Percentiles rank a stretch among this genome's conserved stretches.
These are phyloP conservation scores for Penicillium bovifimosum DNA, from an alignment of 495 filamentous ascomycete species.

Conservation along the genomic window DNA sequence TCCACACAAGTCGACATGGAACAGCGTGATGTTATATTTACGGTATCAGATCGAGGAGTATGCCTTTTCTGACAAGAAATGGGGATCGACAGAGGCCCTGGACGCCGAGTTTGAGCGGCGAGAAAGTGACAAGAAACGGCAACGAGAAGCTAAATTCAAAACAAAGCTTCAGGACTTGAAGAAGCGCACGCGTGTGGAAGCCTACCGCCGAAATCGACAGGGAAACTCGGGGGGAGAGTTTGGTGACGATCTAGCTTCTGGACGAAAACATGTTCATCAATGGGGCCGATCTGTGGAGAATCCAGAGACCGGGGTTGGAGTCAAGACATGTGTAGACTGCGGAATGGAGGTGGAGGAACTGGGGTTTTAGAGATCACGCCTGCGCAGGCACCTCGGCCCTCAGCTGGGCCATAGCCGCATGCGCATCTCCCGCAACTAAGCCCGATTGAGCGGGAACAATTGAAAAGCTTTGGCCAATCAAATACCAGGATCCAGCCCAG, in stretches of 20 bases:
- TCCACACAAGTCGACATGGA: conserved; percentile 91
- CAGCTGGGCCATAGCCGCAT: too few relatives aligned
- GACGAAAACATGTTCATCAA: conserved; percentile 79
- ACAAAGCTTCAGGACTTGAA: conserved; percentile 83
- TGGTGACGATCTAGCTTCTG: conserved; percentile 64
- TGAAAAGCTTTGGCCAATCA: too few relatives aligned
- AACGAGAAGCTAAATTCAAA: conserved; percentile 90
- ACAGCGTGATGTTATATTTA: conserved; percentile 96
- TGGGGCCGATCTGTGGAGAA: conserved; percentile 82
- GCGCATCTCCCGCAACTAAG: too few relatives aligned
- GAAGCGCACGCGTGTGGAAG: conserved; percentile 87
- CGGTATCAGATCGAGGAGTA: conserved; percentile 93
- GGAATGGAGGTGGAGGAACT: conserved; percentile 97
- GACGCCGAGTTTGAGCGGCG: conserved; percentile 86
- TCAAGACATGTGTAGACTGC: conserved; percentile 83
- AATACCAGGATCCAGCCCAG: too few relatives aligned
- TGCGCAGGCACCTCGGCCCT: background rate
- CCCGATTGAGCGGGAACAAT: too few relatives aligned
- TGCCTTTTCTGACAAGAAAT: conserved; percentile 73
- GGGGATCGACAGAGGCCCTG: conserved; percentile 78
- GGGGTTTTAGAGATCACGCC: conserved; percentile 54
- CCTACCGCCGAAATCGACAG: conserved; percentile 64
- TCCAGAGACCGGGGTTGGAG: conserved; percentile 67
- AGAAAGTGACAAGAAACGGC: conserved; percentile 73
- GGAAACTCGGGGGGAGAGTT: conserved; percentile 57